These are phyloP conservation scores for Danielozyma ontarioensis DNA, from an alignment of 805 yeast species.

Conservation along the genomic window DNA sequence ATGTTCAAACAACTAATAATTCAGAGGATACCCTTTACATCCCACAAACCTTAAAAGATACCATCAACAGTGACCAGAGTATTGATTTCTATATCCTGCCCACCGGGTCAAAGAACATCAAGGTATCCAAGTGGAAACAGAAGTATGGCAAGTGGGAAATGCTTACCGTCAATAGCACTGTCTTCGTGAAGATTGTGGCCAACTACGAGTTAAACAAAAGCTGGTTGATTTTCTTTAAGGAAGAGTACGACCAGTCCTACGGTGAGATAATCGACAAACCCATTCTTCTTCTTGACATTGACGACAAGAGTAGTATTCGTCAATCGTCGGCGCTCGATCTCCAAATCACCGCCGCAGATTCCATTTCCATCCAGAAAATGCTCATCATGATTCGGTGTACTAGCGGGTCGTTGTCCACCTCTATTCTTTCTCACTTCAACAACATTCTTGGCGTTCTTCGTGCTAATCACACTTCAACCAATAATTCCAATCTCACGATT, in stretches of 20 bases:
- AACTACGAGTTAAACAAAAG: slow-evolving; percentile 28
- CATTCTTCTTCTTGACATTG: slow-evolving; percentile 27
- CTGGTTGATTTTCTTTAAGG: slow-evolving; percentile 39
- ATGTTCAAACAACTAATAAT: slow-evolving; percentile 1
- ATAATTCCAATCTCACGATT: slow-evolving; percentile 21
- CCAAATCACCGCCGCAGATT: slow-evolving; percentile 27
- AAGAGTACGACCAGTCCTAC: slow-evolving; percentile 26
- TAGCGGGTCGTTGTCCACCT: slow-evolving; percentile 19
- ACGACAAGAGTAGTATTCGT: slow-evolving; percentile 19
- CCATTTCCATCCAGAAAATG: slow-evolving; percentile 24
- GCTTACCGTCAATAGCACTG: slow-evolving; percentile 31
- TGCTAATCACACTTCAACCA: background rate
- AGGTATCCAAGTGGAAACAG: slow-evolving; percentile 38
- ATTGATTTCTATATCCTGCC: slow-evolving; percentile 34
- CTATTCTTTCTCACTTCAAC: slow-evolving; percentile 20
- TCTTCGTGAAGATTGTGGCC: slow-evolving; percentile 35
- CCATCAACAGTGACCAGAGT: slow-evolving; percentile 32
- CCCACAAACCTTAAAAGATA: slow-evolving; percentile 31
- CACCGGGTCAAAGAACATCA: slow-evolving; percentile 28
- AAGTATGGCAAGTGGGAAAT: slow-evolving; percentile 42
- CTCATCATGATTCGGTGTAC: slow-evolving; percentile 30
- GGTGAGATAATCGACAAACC: slow-evolving; percentile 32
- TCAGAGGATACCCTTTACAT: slow-evolving; percentile 21
- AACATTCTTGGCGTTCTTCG: slow-evolving; percentile 22
- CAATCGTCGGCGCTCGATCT: slow-evolving; percentile 36